Percentiles rank a stretch among this genome's conserved stretches.
Conservation (phyloP, 2,329 filamentous ascomycete species). For the Sarocladium oryzae region DNA sequence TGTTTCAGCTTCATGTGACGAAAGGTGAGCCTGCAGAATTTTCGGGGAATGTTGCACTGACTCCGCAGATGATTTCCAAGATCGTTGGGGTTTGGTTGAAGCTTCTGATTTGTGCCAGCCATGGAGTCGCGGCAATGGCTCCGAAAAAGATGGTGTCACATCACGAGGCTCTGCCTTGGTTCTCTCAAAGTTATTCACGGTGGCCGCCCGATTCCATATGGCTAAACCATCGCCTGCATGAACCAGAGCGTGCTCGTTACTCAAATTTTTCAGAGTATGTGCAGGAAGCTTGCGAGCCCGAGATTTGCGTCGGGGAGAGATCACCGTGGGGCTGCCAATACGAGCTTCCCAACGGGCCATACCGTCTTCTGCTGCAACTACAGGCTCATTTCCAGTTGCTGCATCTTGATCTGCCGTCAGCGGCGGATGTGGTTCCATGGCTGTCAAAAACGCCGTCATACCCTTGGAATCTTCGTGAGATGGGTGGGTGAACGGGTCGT, state of each 20-base stretch:
- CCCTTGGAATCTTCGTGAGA: too few relatives aligned
- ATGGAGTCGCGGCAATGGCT: too few relatives aligned
- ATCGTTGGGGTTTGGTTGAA: too few relatives aligned
- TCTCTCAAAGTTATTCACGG: neutral
- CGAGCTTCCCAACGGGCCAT: neutral
- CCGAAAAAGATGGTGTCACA: too few relatives aligned
- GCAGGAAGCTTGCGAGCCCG: neutral
- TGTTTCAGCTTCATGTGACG: neutral
- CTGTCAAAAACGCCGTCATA: neutral
- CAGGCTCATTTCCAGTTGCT: neutral
- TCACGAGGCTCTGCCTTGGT: too few relatives aligned
- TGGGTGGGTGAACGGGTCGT: too few relatives aligned
- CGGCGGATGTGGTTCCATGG: neutral
- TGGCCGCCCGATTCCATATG: neutral
- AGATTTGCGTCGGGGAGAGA: neutral
- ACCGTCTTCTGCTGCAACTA: neutral
- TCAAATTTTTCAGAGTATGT: neutral
- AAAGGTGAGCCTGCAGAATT: neutral
- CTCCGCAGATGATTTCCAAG: too few relatives aligned
- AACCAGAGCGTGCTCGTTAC: neutral
- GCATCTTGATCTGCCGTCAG: too few relatives aligned
- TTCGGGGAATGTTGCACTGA: too few relatives aligned
- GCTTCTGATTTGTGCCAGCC: too few relatives aligned
- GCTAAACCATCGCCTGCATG: slow-evolving; percentile 3
- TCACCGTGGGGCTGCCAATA: neutral